Evolutionary conservation across 1,139 yeast genomes (phyloP), one percentile per base, ranked within the genome.

Genomic region (Nakaseomyces kungkrabaensis): DNA sequence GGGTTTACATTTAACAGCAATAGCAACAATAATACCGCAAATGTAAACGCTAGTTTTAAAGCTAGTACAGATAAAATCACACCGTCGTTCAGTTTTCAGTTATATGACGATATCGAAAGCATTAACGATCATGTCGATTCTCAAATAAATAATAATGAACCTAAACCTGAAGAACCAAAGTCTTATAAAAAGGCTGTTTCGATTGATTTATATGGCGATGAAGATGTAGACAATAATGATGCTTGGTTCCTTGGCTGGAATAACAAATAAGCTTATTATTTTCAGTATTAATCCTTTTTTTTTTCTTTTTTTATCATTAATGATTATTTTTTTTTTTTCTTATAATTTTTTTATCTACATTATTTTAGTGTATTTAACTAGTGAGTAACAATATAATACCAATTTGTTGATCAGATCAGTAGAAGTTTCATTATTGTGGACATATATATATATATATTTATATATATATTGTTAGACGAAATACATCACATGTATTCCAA

Each of bases 241-340:
- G 62, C 59, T 11, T 62, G 66, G 66, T 48, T 58, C 10, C 48
- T 62, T 33, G 65, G 65, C n/a, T 62, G 63, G 10, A 61, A 61
- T 42, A 47, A 46, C 9, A 43, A 43, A 37, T 47, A 32, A 11
- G 31, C 9, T 31, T 9, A 29, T 13, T 37, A 11, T 37, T n/a
- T n/a, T 37, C 24, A n/a, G 36, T 33, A 33, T 33, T 29, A 3
- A 9, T 33, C 6, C 3, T 2, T 36, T 17, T 36, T 17, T 36
- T 36, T 36, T 36, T 36, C 1, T 36, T 36, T 36, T 36, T 36
- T 36, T 17, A 3, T 34, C 37, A 5, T 34, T 26, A 26, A 31
- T 31, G 6, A 31, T n/a, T n/a, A 24, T 27, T 33, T 33, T 33
- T 33, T 10, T n/a, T 5, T 11, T 8, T 5, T 33, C 1, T 32